phyloP scores from a whole-genome alignment of 768 basidiomycete genomes.

The Phylloporus sp. region DNA sequence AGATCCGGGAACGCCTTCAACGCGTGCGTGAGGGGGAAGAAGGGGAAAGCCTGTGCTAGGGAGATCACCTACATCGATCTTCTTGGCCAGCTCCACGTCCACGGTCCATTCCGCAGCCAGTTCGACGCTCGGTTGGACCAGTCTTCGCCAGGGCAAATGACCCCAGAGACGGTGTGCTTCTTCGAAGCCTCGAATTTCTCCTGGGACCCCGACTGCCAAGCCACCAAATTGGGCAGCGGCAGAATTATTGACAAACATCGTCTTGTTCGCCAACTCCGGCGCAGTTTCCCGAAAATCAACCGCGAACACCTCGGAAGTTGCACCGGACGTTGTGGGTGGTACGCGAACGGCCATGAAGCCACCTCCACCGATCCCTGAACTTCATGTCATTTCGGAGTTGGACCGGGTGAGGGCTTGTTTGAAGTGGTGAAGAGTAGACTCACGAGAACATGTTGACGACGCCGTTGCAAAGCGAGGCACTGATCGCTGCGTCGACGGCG shows the following conservation, averaged over 20 bases:
- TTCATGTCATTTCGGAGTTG: conserved; percentile 20
- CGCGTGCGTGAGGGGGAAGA: background rate
- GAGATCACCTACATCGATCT: conserved; percentile 54
- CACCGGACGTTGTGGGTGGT: conserved; percentile 43
- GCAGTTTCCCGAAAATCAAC: conserved; percentile 90
- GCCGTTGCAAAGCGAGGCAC: conserved; percentile 71
- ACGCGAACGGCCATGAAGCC: conserved; percentile 83
- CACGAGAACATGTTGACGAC: conserved; percentile 91
- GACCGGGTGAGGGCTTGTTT: background rate
- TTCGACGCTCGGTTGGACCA: conserved; percentile 69
- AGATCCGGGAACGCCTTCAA: conserved; percentile 42
- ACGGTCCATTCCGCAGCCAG: conserved; percentile 81
- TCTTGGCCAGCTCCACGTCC: conserved; percentile 65
- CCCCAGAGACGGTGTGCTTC: conserved; percentile 85
- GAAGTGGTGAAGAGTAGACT: conserved; percentile 22
- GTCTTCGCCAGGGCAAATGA: conserved; percentile 65
- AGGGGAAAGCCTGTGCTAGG: background rate
- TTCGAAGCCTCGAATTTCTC: conserved; percentile 83
- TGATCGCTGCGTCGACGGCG: conserved; percentile 84
- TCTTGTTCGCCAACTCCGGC: conserved; percentile 62
- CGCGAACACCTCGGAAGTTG: conserved; percentile 55
- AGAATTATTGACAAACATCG: conserved; percentile 68
- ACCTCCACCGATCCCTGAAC: conserved; percentile 83
- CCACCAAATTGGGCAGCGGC: conserved; percentile 64
- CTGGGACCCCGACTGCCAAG: conserved; percentile 83